These are phyloP conservation scores for Antrodiella citrinella DNA, from an alignment of 768 basidiomycete species.

Conservation along the genomic window DNA sequence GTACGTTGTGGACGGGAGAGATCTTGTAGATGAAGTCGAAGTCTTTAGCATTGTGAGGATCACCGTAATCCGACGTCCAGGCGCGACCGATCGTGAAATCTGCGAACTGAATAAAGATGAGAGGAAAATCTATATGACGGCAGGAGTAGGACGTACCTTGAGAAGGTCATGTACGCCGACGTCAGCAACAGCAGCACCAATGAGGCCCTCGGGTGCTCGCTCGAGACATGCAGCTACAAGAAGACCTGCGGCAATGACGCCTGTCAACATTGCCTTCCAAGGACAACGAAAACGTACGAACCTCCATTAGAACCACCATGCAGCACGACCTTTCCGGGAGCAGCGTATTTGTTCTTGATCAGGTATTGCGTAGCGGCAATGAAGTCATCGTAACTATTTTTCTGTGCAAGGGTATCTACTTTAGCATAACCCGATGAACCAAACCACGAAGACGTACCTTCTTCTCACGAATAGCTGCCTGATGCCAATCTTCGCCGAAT, in stretches of 20 bases:
- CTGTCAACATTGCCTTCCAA: neutral
- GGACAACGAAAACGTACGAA: slow-evolving; percentile 17
- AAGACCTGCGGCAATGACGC: slow-evolving; percentile 37
- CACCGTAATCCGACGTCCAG: slow-evolving; percentile 76
- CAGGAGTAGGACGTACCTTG: slow-evolving; percentile 37
- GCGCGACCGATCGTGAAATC: slow-evolving; percentile 75
- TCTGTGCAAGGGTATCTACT: slow-evolving; percentile 29
- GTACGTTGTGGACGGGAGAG: slow-evolving; percentile 78
- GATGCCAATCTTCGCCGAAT: slow-evolving; percentile 84
- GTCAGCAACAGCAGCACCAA: slow-evolving; percentile 75
- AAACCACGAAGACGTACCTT: slow-evolving; percentile 59
- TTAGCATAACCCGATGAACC: neutral
- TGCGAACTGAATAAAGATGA: slow-evolving; percentile 40
- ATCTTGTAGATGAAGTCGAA: slow-evolving; percentile 81
- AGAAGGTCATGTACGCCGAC: slow-evolving; percentile 78
- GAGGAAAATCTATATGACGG: neutral
- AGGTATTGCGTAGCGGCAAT: slow-evolving; percentile 73
- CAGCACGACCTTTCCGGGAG: slow-evolving; percentile 62
- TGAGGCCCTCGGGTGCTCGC: slow-evolving; percentile 64
- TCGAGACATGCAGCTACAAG: slow-evolving; percentile 82
- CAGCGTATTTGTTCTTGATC: slow-evolving; percentile 63
- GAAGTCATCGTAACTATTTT: slow-evolving; percentile 77
- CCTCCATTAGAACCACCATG: slow-evolving; percentile 82
- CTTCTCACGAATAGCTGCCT: slow-evolving; percentile 57
- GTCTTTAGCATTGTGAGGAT: slow-evolving; percentile 64